Percentiles rank a stretch among this genome's conserved stretches.
phyloP scores from a whole-genome alignment of 441 rosid genomes.

The Corymbia calophylla region DNA sequence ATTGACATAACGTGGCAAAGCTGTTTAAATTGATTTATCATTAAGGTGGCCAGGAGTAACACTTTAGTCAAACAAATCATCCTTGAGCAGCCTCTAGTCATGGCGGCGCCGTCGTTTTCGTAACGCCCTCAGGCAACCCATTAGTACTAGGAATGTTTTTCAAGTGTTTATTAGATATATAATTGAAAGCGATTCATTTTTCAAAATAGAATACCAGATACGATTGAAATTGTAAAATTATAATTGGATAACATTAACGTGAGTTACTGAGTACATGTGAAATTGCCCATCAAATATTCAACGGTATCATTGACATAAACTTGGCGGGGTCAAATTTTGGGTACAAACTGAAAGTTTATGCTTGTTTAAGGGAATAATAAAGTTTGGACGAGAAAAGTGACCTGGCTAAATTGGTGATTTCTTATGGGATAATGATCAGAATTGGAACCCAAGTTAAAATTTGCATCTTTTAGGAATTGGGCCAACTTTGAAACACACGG shows the following conservation, averaged over 20 bases:
- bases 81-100: not conserved
- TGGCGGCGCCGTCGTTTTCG: not conserved
- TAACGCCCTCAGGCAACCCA: not conserved
- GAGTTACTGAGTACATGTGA: not conserved
- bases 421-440: rapidly evolving
- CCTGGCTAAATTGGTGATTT: too few relatives aligned
- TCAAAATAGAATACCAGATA: not conserved
- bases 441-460: not conserved
- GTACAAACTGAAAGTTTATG: not conserved
- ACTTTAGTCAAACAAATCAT: not conserved
- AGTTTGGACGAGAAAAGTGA: too few relatives aligned
- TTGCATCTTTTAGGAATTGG: not conserved
- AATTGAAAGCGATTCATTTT: not conserved
- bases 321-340: rapidly evolving
- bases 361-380: rapidly evolving
- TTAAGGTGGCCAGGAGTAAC: not conserved
- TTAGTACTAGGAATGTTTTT: not conserved
- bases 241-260: not conserved
- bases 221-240: too few relatives aligned
- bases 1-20: not conserved
- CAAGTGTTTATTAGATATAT: not conserved
- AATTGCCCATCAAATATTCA: too few relatives aligned
- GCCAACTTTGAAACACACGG: not conserved
- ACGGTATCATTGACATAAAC: not conserved
- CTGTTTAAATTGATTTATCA: not conserved